phyloP scores from a whole-genome alignment of 371 early-diverging fungal genomes.

The Basidiobolus heterosporus region DNA sequence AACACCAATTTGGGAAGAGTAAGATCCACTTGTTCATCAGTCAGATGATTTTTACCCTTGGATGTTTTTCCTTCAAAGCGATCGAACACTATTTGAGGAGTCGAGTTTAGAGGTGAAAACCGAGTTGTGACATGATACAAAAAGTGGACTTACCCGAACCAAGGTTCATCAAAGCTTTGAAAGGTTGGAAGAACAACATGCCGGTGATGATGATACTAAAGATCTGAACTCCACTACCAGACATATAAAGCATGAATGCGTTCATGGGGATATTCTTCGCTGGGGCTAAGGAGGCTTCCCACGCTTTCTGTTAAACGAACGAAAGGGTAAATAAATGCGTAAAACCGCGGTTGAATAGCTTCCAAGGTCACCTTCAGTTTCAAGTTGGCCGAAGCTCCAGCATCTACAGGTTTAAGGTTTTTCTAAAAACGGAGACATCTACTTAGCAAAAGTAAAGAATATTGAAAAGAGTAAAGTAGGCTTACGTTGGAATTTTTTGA shows the following conservation, averaged over 20 bases:
- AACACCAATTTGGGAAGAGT: constrained; percentile 63
- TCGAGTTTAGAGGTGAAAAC: not conserved
- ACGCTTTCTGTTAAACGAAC: constrained; percentile 60
- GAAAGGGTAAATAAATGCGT: too few species aligned
- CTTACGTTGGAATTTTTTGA: too few species aligned
- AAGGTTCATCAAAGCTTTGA: constrained; percentile 55
- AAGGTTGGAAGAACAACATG: constrained; percentile 83
- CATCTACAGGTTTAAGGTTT: too few species aligned
- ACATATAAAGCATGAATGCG: constrained; percentile 95
- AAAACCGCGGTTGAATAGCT: too few species aligned
- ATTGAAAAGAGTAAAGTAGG: too few species aligned
- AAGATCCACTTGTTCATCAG: constrained; percentile 25
- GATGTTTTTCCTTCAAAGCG: constrained; percentile 28
- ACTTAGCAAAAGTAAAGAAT: too few species aligned
- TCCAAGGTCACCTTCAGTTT: too few species aligned
- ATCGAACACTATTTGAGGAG: constrained; percentile 32
- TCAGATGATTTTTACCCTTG: too few species aligned
- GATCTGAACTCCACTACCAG: constrained; percentile 85
- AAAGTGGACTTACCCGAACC: constrained; percentile 31
- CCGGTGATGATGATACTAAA: constrained; percentile 87
- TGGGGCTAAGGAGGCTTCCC: constrained; percentile 85
- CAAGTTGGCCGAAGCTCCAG: too few species aligned
- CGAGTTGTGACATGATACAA: not conserved
- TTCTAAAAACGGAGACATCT: too few species aligned
- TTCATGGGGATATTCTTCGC: constrained; percentile 93